Evolutionary conservation across 2,329 filamentous ascomycete species (phyloP).

Genomic region (Venturia asperata): DNA sequence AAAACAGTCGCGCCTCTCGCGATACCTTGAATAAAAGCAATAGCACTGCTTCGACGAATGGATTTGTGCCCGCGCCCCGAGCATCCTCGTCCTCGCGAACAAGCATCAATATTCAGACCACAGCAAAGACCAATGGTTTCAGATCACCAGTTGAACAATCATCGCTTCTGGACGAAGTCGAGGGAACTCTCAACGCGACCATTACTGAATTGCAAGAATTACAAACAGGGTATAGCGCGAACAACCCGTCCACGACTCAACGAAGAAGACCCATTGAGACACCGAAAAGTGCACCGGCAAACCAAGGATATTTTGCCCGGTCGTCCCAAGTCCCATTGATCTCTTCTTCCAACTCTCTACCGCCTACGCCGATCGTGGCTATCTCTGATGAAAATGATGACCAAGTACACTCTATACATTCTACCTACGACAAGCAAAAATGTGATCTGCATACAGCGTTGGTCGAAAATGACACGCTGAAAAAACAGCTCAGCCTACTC

Average conservation of each 20-base stretch:
- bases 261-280: neutral
- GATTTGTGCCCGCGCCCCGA: neutral
- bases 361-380: slow-evolving; percentile 8
- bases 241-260: neutral
- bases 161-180: slow-evolving; percentile 14
- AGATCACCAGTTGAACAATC: neutral
- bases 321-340: neutral
- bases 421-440: slow-evolving; percentile 11
- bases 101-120: neutral
- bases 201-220: slow-evolving; percentile 18
- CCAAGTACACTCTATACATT: neutral
- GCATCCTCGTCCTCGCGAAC: neutral
- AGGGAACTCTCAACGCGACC: slow-evolving; percentile 19
- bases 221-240: neutral
- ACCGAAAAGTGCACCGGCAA: slow-evolving; percentile 13
- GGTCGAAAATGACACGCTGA: slow-evolving; percentile 19
- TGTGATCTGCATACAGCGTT: neutral
- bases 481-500: slow-evolving; percentile 15
- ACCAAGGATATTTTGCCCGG: neutral
- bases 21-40: slow-evolving; percentile 5
- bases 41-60: slow-evolving; percentile 8
- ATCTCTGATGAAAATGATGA: neutral
- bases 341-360: neutral
- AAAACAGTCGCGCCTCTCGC: neutral
- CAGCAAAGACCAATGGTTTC: neutral